Evolutionary conservation across 805 yeast species (phyloP).

Genomic region (Myxozyma geophila): DNA sequence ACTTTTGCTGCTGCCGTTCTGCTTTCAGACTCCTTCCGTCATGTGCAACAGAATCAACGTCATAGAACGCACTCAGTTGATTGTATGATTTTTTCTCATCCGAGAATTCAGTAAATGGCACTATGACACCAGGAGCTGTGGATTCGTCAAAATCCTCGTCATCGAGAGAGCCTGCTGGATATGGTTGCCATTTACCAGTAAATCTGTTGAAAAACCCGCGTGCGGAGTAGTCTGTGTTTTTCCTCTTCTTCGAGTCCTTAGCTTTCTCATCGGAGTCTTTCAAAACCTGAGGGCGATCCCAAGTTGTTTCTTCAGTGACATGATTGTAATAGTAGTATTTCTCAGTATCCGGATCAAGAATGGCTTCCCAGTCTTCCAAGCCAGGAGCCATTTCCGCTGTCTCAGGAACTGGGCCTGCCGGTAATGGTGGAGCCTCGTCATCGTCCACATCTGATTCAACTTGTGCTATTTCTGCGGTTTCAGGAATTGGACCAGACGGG

Average conservation of each 20-base stretch:
- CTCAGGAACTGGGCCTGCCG: constrained; percentile 36
- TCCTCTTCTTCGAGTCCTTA: background rate
- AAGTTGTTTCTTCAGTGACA: constrained; percentile 38
- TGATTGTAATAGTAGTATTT: constrained; percentile 41
- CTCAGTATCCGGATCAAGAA: constrained; percentile 34
- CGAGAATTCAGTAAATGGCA: constrained; percentile 23
- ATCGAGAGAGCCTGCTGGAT: constrained; percentile 11
- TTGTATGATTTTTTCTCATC: constrained; percentile 18
- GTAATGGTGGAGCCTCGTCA: constrained; percentile 34
- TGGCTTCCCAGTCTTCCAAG: constrained; percentile 42
- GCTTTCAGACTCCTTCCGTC: constrained; percentile 35
- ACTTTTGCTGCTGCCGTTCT: constrained; percentile 32
- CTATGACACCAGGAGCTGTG: constrained; percentile 26
- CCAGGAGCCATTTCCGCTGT: constrained; percentile 23
- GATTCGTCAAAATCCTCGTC: constrained; percentile 16
- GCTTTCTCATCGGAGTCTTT: background rate
- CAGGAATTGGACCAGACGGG: constrained; percentile 3
- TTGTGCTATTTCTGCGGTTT: background rate
- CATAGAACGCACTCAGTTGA: constrained; percentile 31
- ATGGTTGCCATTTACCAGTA: constrained; percentile 30
- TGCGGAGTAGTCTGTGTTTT: constrained; percentile 17
- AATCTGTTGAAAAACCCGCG: constrained; percentile 33
- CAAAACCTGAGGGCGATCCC: constrained; percentile 39
- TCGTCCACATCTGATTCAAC: constrained; percentile 4
- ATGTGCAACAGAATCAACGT: constrained; percentile 27